Evolutionary conservation across 108 stramenopile genomes (phyloP).

Genomic region (Phaeodactylum tricornutum): DNA sequence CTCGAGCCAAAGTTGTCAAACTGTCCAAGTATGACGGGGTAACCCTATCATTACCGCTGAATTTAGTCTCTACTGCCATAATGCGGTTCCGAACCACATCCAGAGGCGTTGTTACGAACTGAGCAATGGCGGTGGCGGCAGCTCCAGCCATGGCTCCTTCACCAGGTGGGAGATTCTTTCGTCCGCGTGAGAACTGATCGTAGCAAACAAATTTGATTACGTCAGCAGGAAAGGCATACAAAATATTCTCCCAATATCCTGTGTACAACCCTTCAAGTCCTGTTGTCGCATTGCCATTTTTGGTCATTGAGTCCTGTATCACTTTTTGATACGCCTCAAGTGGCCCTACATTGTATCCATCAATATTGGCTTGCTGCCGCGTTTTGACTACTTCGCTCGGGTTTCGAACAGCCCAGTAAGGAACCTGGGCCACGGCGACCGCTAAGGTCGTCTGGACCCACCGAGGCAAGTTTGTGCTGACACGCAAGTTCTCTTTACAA

Average conservation of each 20-base stretch:
- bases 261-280: constrained; percentile 36
- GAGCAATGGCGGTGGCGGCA: constrained; percentile 53
- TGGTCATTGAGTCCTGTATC: constrained; percentile 4
- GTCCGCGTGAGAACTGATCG: constrained; percentile 38
- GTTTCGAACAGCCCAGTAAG: constrained; percentile 76
- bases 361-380: constrained; percentile 51
- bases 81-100: constrained; percentile 74
- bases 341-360: constrained; percentile 42
- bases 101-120: constrained; percentile 63
- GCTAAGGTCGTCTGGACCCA: constrained; percentile 54
- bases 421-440: constrained; percentile 52
- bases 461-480: not conserved
- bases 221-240: constrained; percentile 77
- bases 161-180: constrained; percentile 32
- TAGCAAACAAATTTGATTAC: constrained; percentile 70
- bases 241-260: constrained; percentile 71
- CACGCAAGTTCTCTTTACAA: constrained; percentile 24
- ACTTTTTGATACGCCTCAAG: constrained; percentile 28
- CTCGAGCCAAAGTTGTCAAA: constrained; percentile 27
- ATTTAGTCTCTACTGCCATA: constrained; percentile 33
- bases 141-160: constrained; percentile 67
- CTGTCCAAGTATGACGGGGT: constrained; percentile 31
- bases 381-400: constrained; percentile 79
- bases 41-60: not conserved
- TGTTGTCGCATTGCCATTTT: constrained; percentile 5